Percentiles rank a stretch among this genome's conserved stretches.
Evolutionary conservation across 2,329 filamentous ascomycete genomes (phyloP).

Genomic region (Paecilomyces dactylethromorphus): DNA sequence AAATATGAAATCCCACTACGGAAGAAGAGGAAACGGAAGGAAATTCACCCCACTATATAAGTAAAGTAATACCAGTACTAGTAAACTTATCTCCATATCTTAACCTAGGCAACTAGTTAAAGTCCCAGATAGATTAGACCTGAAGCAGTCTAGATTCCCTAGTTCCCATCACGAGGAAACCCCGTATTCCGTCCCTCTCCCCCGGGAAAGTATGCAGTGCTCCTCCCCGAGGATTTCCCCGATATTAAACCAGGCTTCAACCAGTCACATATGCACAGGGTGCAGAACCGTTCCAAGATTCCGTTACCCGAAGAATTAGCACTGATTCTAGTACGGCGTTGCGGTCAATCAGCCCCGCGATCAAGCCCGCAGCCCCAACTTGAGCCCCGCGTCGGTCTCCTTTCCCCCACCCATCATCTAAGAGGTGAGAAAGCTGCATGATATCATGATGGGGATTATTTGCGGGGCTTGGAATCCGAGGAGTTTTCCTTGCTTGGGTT

Average conservation of each 20-base stretch:
- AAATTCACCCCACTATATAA: not conserved
- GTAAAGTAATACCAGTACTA: not conserved
- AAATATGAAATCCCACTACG: not conserved
- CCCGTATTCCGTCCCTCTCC: not conserved
- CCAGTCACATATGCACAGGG: too few species aligned
- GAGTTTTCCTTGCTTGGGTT: not conserved
- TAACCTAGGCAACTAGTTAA: not conserved
- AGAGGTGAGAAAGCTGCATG: not conserved
- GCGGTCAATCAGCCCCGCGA: not conserved
- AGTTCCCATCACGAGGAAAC: too few species aligned
- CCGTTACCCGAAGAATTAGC: too few species aligned
- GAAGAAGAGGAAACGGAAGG: not conserved
- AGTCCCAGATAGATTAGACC: not conserved
- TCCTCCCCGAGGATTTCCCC: not conserved
- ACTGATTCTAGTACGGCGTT: too few species aligned
- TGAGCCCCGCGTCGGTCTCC: not conserved
- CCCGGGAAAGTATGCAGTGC: not conserved
- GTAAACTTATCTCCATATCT: not conserved
- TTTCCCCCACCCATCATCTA: not conserved
- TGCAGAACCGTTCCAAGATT: too few species aligned
- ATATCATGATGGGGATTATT: not conserved
- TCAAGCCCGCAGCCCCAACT: not conserved
- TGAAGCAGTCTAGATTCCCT: too few species aligned
- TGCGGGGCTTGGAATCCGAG: not conserved
- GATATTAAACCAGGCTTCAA: not conserved